Percentiles rank a stretch among this genome's conserved stretches.
Conservation (phyloP, 1,284 basidiomycete genomes). For the Amylostereum areolatum region DNA sequence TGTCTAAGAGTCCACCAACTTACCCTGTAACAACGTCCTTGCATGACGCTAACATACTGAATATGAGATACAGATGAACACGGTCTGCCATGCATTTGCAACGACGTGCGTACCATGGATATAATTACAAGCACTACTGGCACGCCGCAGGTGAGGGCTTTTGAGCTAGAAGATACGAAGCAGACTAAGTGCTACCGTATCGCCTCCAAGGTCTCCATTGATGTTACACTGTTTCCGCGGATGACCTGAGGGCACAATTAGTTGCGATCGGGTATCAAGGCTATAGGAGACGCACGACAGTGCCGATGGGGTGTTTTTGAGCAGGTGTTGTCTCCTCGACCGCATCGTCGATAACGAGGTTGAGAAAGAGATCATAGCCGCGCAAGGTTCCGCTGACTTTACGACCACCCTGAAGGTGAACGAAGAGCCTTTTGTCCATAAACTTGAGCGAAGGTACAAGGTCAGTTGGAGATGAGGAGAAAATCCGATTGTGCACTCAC, state of each 20-base stretch:
- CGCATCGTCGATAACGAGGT: conserved; percentile 95
- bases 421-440: conserved; percentile 97
- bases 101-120: no score
- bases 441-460: conserved; percentile 51
- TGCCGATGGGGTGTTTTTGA: conserved; percentile 88
- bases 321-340: conserved; percentile 86
- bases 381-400: conserved; percentile 94
- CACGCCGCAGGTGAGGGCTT: no score
- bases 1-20: no score
- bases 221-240: conserved; percentile 90
- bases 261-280: not conserved
- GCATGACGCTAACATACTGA: no score
- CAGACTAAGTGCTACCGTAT: conserved; percentile 32
- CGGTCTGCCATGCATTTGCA: no score
- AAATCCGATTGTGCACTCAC: conserved; percentile 30
- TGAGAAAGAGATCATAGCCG: conserved; percentile 98
- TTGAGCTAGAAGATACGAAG: no score
- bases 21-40: no score
- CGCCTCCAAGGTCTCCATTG: conserved; percentile 80
- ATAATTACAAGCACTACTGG: no score
- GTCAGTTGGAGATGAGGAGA: not conserved
- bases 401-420: conserved; percentile 94
- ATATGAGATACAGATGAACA: no score
- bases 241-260: conserved; percentile 61
- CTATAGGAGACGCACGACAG: conserved; percentile 61